Conservation (phyloP, 208 protist species). For the Crithidia bombi region DNA sequence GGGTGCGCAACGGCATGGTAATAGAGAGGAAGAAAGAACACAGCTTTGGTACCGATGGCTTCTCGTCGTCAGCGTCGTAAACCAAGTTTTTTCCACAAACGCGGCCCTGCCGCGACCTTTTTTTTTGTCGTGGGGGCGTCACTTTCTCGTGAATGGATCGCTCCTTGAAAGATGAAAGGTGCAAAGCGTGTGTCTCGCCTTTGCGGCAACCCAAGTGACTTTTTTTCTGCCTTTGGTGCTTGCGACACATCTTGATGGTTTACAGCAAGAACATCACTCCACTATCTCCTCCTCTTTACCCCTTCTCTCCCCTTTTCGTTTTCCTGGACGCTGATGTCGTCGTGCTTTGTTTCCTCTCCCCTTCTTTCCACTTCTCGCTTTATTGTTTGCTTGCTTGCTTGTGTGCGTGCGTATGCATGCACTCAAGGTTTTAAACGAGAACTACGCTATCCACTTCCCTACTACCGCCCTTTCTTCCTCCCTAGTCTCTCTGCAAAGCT, state of each 20-base stretch:
- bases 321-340: neutral
- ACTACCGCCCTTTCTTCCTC: neutral
- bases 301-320: neutral
- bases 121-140: no score
- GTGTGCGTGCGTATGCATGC: neutral
- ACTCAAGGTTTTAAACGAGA: slow-evolving; percentile 16
- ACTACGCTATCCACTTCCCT: slow-evolving; percentile 2
- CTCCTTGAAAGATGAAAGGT: no score
- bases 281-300: neutral
- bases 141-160: no score
- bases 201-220: no score
- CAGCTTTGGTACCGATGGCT: no score
- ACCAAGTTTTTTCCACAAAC: no score
- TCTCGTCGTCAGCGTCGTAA: no score
- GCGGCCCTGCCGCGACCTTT: no score
- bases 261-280: neutral
- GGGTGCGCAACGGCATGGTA: no score
- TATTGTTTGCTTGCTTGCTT: neutral
- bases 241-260: neutral
- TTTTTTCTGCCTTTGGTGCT: neutral
- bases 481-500: neutral
- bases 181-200: no score
- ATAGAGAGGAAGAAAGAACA: no score
- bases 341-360: neutral
- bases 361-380: neutral